Evolutionary conservation across 2,329 filamentous ascomycete genomes (phyloP).

Genomic region (Colletotrichum destructivum): DNA sequence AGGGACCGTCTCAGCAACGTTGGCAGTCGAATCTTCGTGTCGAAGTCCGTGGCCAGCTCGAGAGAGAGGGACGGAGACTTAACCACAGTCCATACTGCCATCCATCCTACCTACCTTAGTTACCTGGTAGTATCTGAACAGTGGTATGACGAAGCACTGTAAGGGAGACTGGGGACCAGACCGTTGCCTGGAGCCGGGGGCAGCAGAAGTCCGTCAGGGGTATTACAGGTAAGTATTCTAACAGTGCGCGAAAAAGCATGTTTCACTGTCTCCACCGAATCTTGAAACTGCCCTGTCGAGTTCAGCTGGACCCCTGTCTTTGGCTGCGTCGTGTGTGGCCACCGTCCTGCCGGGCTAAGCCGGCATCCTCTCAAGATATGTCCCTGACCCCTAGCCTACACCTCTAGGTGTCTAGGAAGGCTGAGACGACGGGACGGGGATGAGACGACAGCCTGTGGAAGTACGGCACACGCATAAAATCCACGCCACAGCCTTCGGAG

Average conservation of each 20-base stretch:
- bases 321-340: neutral
- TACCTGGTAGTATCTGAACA: too few relatives aligned
- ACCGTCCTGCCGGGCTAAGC: neutral
- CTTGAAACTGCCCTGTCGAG: constrained; percentile 18
- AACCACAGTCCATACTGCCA: neutral
- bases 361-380: neutral
- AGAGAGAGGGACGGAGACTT: constrained; percentile 21
- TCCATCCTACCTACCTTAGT: too few relatives aligned
- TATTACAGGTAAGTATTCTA: neutral
- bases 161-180: too few relatives aligned
- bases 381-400: neutral
- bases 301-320: constrained; percentile 5
- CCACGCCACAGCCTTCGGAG: neutral
- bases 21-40: constrained; percentile 11
- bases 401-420: neutral
- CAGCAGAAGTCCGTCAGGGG: neutral
- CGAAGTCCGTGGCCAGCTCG: neutral
- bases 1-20: neutral
- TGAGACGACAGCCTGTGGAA: constrained; percentile 18
- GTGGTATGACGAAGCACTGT: too few relatives aligned
- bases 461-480: constrained; percentile 5
- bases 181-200: too few relatives aligned
- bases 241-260: constrained; percentile 9
- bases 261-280: constrained; percentile 27
- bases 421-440: constrained; percentile 15